phyloP scores from a whole-genome alignment of 768 basidiomycete genomes.

The Phanerochaete carnosa region DNA sequence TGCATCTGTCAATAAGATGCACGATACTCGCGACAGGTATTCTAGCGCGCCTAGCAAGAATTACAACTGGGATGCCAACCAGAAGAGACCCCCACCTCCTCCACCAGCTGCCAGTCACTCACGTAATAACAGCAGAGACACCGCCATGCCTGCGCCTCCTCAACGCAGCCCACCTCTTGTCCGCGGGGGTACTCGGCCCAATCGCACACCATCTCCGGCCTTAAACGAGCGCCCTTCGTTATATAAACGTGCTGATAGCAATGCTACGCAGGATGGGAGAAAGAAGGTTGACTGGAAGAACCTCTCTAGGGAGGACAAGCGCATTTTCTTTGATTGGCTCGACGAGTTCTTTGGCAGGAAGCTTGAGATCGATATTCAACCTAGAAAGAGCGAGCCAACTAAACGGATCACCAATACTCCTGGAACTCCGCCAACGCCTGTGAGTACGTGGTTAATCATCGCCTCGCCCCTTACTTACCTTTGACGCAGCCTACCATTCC shows the following conservation, averaged over 20 bases:
- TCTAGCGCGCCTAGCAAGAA: slow-evolving; percentile 55
- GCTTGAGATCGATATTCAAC: slow-evolving; percentile 22
- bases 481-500: background rate
- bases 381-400: slow-evolving; percentile 1
- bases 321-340: slow-evolving; percentile 72
- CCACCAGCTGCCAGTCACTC: slow-evolving; percentile 2
- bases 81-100: slow-evolving; percentile 44
- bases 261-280: slow-evolving; percentile 7
- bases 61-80: slow-evolving; percentile 60
- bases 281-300: slow-evolving; percentile 63
- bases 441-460: background rate
- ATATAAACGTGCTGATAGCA: background rate
- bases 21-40: slow-evolving; percentile 54
- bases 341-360: slow-evolving; percentile 73
- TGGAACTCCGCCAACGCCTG: background rate
- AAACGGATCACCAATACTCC: background rate
- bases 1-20: slow-evolving; percentile 46
- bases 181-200: slow-evolving; percentile 11
- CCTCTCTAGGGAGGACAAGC: slow-evolving; percentile 63
- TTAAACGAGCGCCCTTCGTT: background rate
- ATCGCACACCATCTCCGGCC: slow-evolving; percentile 10
- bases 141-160: background rate
- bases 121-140: background rate
- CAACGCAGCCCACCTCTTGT: slow-evolving; percentile 6
- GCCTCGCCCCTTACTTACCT: background rate